Evolutionary conservation across 257 asterid genomes (phyloP), one percentile per base, ranked within the genome.

Genomic region (Nicotiana attenuata): DNA sequence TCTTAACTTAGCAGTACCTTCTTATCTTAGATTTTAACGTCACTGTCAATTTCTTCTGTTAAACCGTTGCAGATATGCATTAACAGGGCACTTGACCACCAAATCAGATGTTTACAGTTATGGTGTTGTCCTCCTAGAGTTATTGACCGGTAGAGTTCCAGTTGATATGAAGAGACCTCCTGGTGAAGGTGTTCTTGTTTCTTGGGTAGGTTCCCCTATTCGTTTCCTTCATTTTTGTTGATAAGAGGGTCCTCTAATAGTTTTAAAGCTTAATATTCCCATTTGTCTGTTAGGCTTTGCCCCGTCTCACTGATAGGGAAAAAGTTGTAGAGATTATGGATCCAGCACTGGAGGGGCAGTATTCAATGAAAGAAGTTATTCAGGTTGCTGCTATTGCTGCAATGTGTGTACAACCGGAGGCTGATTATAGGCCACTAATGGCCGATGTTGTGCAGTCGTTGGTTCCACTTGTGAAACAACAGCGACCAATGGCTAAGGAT

Each of bases 61-160:
- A 0, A 45, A 10, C 56, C 65, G 13, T 65, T 83, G 88, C 78
- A 95, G 99, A 84, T 95, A 95, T 86, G 99, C 97, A 55, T 78
- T 92, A 78, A 95, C 99, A 0, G 99, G 99, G 45, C 98, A 93
- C 83, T 87, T 95, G 87, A 95, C 99, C 55, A 90, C 95, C 57
- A 95, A 95, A 86, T 95, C 99, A 15, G 99, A 95, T 81, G 99
- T 95, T 52, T 95, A 95, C 53, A 93, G 99, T 89, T 95, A 93
- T 28, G 97, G 99, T 73, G 97, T 95, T 24, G 99, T 95, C 75
- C 96, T 95, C 31, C 85, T 95, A 67, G 99, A 95, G 90, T 82
- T 95, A 86, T 89, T 95, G 82, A 90, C 97, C 0, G 99, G 99
- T 16, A 89, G 99, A 85, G 96, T 95, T 81, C 99, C 99, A 6